phyloP scores from a whole-genome alignment of 495 filamentous ascomycete genomes.

The Acidomyces sp. region DNA sequence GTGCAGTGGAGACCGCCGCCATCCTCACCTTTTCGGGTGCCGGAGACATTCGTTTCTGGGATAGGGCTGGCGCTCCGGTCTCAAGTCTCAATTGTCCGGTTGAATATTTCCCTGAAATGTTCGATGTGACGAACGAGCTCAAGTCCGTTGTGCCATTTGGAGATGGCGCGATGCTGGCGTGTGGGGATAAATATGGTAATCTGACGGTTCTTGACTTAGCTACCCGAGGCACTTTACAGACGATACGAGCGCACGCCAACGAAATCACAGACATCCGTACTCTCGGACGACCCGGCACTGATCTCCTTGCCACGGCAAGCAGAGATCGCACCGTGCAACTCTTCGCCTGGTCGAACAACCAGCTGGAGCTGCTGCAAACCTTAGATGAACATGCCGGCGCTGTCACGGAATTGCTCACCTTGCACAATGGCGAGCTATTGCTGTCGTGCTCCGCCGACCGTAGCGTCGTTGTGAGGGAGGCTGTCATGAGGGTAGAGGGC shows the following conservation, averaged over 20 bases:
- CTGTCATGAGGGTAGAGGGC: slow-evolving; percentile 52
- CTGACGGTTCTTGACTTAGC: slow-evolving; percentile 34
- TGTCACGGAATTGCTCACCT: slow-evolving; percentile 50
- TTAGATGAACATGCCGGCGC: slow-evolving; percentile 66
- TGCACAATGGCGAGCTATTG: slow-evolving; percentile 51
- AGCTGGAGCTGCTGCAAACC: slow-evolving; percentile 54
- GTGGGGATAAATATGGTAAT: slow-evolving; percentile 76
- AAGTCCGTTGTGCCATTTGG: slow-evolving; percentile 50
- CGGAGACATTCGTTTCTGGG: slow-evolving; percentile 72
- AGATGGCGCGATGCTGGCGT: slow-evolving; percentile 51
- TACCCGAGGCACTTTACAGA: slow-evolving; percentile 38
- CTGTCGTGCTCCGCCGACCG: slow-evolving; percentile 83
- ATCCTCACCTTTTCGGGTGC: slow-evolving; percentile 80
- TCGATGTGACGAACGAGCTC: slow-evolving; percentile 58
- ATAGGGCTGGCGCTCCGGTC: slow-evolving; percentile 52
- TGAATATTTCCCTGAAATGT: slow-evolving; percentile 44
- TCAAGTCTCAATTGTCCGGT: slow-evolving; percentile 52
- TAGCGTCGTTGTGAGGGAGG: slow-evolving; percentile 63
- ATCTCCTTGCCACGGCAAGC: slow-evolving; percentile 63
- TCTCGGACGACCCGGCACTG: slow-evolving; percentile 38
- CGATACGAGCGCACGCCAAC: slow-evolving; percentile 70
- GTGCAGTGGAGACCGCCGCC: slow-evolving; percentile 46
- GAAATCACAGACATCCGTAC: slow-evolving; percentile 76
- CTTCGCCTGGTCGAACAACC: slow-evolving; percentile 46
- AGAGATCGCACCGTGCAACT: slow-evolving; percentile 85